Conservation (phyloP, 805 yeast species). For the Hanseniaspora lachancei region DNA sequence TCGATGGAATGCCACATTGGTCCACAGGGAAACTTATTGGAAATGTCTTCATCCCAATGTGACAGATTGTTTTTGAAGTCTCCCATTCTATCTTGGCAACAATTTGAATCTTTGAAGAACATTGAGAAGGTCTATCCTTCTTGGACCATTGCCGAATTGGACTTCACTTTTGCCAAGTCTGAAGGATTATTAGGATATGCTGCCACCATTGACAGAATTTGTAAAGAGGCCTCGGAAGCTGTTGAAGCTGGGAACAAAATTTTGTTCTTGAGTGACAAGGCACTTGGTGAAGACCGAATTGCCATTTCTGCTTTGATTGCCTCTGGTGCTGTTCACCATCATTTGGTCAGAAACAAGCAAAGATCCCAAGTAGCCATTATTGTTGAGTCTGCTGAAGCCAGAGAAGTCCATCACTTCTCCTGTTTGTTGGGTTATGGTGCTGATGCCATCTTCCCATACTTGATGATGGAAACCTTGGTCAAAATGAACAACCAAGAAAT, state of each 20-base stretch:
- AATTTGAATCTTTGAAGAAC: constrained; percentile 60
- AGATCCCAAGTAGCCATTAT: constrained; percentile 88
- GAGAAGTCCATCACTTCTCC: constrained; percentile 94
- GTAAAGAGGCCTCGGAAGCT: constrained; percentile 75
- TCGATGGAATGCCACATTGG: constrained; percentile 93
- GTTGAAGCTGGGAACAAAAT: constrained; percentile 64
- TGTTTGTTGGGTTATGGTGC: constrained; percentile 94
- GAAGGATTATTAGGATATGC: constrained; percentile 83
- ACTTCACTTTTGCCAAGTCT: constrained; percentile 71
- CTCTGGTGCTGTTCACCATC: constrained; percentile 95
- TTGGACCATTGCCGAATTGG: constrained; percentile 74
- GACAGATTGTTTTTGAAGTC: constrained; percentile 70
- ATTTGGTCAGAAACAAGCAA: constrained; percentile 86
- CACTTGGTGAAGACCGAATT: constrained; percentile 46
- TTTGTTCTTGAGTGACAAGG: constrained; percentile 63
- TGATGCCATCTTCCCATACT: constrained; percentile 88
- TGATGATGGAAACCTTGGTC: constrained; percentile 77
- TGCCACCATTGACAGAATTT: constrained; percentile 70
- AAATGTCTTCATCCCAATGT: constrained; percentile 86
- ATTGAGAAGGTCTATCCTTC: constrained; percentile 66
- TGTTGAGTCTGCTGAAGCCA: constrained; percentile 91
- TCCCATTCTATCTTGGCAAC: constrained; percentile 65
- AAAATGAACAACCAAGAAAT: constrained; percentile 75
- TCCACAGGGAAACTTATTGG: constrained; percentile 88
- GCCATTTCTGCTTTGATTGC: constrained; percentile 83